Evolutionary conservation across 1,139 yeast species (phyloP).

Genomic region (Yamadazyma sp.): DNA sequence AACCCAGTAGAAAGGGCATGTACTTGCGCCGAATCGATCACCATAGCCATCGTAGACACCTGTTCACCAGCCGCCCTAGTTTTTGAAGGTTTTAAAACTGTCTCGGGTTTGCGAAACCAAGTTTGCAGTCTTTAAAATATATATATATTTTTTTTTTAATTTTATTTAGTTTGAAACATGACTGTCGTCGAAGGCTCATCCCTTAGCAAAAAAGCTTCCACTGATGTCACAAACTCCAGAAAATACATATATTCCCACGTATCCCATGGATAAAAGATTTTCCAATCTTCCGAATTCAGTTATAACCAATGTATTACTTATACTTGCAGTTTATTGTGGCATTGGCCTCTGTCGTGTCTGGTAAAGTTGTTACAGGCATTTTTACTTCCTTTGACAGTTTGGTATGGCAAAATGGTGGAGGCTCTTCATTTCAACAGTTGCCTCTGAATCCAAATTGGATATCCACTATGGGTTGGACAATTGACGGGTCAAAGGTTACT

Average conservation of each 20-base stretch:
- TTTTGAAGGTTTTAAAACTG: no score
- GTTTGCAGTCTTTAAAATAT: no score
- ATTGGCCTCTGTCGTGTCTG: background rate
- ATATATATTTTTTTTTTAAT: no score
- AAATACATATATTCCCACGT: background rate
- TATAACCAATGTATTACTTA: background rate
- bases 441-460: constrained; percentile 23
- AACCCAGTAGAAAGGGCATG: no score
- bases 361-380: constrained; percentile 8
- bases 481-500: constrained; percentile 18
- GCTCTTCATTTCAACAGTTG: constrained; percentile 1
- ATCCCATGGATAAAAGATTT: no score
- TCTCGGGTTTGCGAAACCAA: no score
- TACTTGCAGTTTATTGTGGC: background rate
- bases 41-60: no score
- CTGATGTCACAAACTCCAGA: no score
- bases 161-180: no score
- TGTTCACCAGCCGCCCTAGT: no score
- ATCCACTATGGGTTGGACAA: constrained; percentile 25
- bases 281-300: background rate
- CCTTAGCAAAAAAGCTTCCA: background rate
- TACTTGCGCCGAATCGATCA: no score
- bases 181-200: background rate
- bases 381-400: constrained; percentile 9
- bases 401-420: constrained; percentile 1